Base-by-base conservation (phyloP, 441 rosid species). In the Croton laevigatus region DNA sequence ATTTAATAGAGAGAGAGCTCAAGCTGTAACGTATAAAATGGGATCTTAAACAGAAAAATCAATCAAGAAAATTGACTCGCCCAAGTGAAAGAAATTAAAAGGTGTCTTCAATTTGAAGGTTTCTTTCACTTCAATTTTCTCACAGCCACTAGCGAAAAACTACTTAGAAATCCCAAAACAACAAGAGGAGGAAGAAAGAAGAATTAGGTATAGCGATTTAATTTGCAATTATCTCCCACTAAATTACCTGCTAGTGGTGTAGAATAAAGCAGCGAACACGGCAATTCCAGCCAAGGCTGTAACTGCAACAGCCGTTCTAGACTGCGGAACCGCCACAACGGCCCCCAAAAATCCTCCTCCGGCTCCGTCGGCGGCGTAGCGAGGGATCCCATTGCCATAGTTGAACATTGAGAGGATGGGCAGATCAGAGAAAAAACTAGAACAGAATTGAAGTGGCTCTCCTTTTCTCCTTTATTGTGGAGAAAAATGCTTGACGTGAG, bases 101-200 rank as follows among this genome's bases (percentile, higher is more conserved):
- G 85, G 73, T 88, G 94, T 81, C 89, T 91, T 58, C 97, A 82
- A 81, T 83, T 81, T 74, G 89, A 80, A 81, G 94, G 91, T 89
- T 78, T 89, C 98, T 89, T 89, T 78, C 85, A 87, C 64, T 45
- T 75, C n/a, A 45, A 60, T 38, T 14, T 10, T 59, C 20, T 59
- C 23, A 45, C 32, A 14, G 22, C 12, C 40, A 7, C 58, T 49
- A 10, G 37, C 6, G 14, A 27, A 4, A 42, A 37, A 48, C 44
- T 32, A 14, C 38, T 44, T 23, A 5, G 19, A 51, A n/a, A 49
- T 49, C 54, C 54, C 12, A 61, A 6, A 20, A 65, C 5, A 10
- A 36, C 34, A 66, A 53, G 8, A 11, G 5, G 3, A 16, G 46
- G n/a, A 46, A 12, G 10, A n/a, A 53, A 3, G 6, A 4, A 48